A percentile compares a stretch with the other conserved stretches of the same genome.
These are phyloP conservation scores for Termitomyces eurrhizus DNA, from an alignment of 768 basidiomycete genomes.

Conservation along the genomic window DNA sequence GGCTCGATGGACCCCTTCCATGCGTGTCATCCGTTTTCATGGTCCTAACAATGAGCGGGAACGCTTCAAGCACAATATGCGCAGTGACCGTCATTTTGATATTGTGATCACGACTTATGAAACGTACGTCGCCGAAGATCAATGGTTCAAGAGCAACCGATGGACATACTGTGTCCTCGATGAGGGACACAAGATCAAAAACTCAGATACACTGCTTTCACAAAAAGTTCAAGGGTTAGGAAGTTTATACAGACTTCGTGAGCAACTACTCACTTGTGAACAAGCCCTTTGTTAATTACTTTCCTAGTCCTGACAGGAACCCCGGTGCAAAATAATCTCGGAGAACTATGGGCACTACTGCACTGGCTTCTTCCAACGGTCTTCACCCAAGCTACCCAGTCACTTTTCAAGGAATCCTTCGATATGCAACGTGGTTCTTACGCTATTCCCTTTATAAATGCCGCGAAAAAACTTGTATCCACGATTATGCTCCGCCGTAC, in stretches of 20 bases:
- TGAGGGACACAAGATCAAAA: conserved; percentile 74
- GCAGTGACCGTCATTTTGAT: conserved; percentile 39
- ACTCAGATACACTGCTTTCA: conserved; percentile 51
- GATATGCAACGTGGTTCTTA: conserved; percentile 52
- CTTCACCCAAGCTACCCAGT: conserved; percentile 45
- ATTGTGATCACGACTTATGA: conserved; percentile 73
- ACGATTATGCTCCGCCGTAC: conserved; percentile 59
- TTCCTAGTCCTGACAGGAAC: conserved; percentile 64
- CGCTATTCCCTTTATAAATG: conserved; percentile 42
- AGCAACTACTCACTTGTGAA: not conserved
- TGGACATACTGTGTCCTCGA: conserved; percentile 62
- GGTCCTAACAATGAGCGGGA: conserved; percentile 50
- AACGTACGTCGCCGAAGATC: conserved; percentile 48
- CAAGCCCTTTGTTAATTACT: not conserved
- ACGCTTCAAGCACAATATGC: conserved; percentile 46
- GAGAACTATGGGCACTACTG: conserved; percentile 53
- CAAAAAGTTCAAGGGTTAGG: conserved; percentile 53
- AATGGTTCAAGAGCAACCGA: conserved; percentile 56
- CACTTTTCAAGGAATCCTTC: conserved; percentile 48
- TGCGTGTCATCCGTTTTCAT: conserved; percentile 58
- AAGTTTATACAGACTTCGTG: conserved; percentile 54
- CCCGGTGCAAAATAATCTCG: conserved; percentile 64
- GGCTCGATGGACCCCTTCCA: conserved; percentile 50
- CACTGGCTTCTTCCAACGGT: conserved; percentile 53
- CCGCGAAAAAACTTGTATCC: conserved; percentile 44